phyloP scores from a whole-genome alignment of 2,329 filamentous ascomycete species.

The Talaromyces sp. region DNA sequence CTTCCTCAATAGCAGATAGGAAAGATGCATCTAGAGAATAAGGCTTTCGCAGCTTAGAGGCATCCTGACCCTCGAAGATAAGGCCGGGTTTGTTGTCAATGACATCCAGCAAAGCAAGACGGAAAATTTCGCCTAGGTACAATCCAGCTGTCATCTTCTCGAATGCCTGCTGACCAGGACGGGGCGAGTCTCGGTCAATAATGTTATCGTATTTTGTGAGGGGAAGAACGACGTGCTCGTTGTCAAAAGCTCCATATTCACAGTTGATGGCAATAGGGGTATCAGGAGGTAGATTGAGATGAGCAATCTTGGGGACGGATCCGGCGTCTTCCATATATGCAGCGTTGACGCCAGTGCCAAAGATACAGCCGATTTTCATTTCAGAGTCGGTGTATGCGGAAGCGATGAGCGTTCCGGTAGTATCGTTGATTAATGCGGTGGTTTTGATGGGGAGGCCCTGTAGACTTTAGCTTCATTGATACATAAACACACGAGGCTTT shows the following conservation, averaged over 20 bases:
- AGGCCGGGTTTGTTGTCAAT: conserved; percentile 72
- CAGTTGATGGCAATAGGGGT: conserved; percentile 94
- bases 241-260: conserved; percentile 96
- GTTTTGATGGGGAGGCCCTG: conserved; percentile 89
- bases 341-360: conserved; percentile 96
- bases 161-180: conserved; percentile 90
- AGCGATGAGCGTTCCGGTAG: conserved; percentile 92
- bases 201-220: conserved; percentile 80
- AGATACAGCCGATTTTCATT: conserved; percentile 96
- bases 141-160: conserved; percentile 98
- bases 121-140: conserved; percentile 93
- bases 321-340: conserved; percentile 96
- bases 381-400: conserved; percentile 92
- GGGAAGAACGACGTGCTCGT: conserved; percentile 84
- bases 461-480: not conserved
- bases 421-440: conserved; percentile 93
- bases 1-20: conserved; percentile 88
- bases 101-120: conserved; percentile 79
- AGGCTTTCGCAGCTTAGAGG: conserved; percentile 74
- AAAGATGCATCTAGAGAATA: conserved; percentile 93
- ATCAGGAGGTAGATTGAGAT: conserved; percentile 82
- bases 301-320: conserved; percentile 86
- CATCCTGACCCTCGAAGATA: conserved; percentile 82
- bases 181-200: conserved; percentile 87
- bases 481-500: conserved; percentile 19